Evolutionary conservation across 1,284 basidiomycete genomes (phyloP), one percentile per base, ranked within the genome.

Genomic region (Rhizoctonia solani): DNA sequence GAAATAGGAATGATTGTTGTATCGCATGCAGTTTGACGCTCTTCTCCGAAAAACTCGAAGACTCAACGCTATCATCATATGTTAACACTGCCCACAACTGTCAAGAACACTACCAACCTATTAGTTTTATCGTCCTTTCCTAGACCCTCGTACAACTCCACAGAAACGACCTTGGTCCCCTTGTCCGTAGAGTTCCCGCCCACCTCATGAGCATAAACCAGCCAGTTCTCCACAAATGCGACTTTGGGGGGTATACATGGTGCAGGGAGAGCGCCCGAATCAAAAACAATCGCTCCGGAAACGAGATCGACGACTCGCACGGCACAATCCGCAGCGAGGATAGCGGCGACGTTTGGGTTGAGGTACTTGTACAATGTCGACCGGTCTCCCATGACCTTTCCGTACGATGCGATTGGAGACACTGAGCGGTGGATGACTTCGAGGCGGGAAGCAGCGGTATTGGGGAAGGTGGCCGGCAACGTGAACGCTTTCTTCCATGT

Each of bases 291-390:
- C 0, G 81, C 85, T 1, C 96, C 95, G 69, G 90, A 93, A 44
- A 85, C 84, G 0, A 82, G 82, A 74, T 98, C 93, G 19, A 97
- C 72, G 5, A 97, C 77, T 72, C 90, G 89, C 8, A 97, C 74
- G 1, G 85, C 85, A 72, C 90, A 92, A 14, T 75, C 77, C 3
- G 75, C 23, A 3, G 81, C 77, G 14, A 89, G 90, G 5, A 88
- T 79, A 29, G 93, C 80, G 2, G 88, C 85, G 46, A 89, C 81
- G 72, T 93, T 86, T 4, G 91, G 89, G 75, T 96, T 96, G 70
- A 98, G 83, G 75, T 96, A 97, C 80, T 98, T 98, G 83, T 97
- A 96, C 65, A 98, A 77, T 42, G 94, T 95, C 29, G 86, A 86
- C 68, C 95, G 86, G 76, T 97, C 89, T 4, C 92, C 93, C 1